Evolutionary conservation across 331 rosid species (phyloP).

Genomic region (Malus hybrid): DNA sequence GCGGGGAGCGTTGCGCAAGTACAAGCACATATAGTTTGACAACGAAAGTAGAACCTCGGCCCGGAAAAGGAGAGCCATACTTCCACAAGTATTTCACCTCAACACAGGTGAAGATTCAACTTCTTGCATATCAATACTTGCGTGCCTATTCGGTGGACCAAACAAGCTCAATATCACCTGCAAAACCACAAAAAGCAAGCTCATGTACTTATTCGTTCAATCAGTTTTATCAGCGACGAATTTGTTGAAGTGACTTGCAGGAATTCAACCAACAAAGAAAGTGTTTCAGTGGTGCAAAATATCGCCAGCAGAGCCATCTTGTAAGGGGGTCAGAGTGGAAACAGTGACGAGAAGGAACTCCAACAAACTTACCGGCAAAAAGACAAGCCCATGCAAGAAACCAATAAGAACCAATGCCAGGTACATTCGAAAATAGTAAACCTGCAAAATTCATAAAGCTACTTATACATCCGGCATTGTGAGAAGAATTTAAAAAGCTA

Average conservation of each 20-base stretch:
- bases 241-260: not conserved
- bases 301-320: not conserved
- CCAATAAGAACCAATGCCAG: conserved; percentile 89
- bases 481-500: conserved; percentile 7
- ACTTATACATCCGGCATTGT: conserved; percentile 1
- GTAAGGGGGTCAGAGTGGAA: not conserved
- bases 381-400: conserved; percentile 92
- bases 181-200: conserved; percentile 6
- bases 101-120: conserved; percentile 37
- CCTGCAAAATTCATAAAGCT: conserved; percentile 46
- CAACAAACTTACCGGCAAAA: conserved; percentile 73
- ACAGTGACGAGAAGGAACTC: not conserved
- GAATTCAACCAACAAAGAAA: not conserved
- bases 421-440: conserved; percentile 95
- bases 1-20: not conserved
- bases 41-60: not conserved
- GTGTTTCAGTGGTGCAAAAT: not conserved
- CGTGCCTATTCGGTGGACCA: conserved; percentile 64
- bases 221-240: not conserved
- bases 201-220: not conserved
- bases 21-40: not conserved
- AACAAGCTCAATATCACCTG: conserved; percentile 82
- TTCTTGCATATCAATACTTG: conserved; percentile 8
- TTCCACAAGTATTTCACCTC: conserved; percentile 1
- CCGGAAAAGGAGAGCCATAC: not conserved